Evolutionary conservation across 768 basidiomycete species (phyloP).

Genomic region (Piloderma croceum): DNA sequence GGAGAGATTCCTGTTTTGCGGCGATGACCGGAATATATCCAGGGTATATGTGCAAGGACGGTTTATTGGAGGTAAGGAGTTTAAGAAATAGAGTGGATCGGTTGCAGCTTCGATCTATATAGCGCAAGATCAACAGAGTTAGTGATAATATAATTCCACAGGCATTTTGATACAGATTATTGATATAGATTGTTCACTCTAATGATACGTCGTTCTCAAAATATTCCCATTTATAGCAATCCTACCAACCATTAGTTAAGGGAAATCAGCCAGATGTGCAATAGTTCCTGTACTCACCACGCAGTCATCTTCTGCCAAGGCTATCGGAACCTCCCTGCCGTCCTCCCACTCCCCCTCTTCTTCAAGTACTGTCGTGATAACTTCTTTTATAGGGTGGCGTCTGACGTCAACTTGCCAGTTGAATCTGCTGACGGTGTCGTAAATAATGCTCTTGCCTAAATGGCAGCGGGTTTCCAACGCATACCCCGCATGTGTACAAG

Average conservation of each 20-base stretch:
- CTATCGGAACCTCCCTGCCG: constrained; percentile 46
- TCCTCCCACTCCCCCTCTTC: constrained; percentile 29
- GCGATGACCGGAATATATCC: constrained; percentile 79
- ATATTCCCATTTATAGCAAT: constrained; percentile 76
- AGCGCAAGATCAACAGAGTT: no score
- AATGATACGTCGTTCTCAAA: constrained; percentile 27
- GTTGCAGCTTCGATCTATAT: no score
- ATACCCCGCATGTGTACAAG: constrained; percentile 69
- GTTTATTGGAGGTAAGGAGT: constrained; percentile 64
- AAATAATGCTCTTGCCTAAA: constrained; percentile 72
- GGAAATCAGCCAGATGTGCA: not conserved
- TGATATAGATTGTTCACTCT: not conserved
- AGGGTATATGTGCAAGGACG: constrained; percentile 81
- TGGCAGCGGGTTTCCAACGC: constrained; percentile 88
- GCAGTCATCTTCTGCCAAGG: constrained; percentile 62
- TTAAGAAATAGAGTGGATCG: constrained; percentile 10
- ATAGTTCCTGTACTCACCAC: constrained; percentile 34
- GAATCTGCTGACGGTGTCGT: constrained; percentile 81
- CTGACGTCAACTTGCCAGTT: constrained; percentile 75
- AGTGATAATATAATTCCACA: no score
- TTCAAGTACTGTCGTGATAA: constrained; percentile 22
- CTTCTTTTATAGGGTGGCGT: constrained; percentile 65
- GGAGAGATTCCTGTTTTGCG: constrained; percentile 82
- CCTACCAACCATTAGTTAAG: constrained; percentile 35
- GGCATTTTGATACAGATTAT: not conserved